A percentile compares a stretch with the other conserved stretches of the same genome.
Evolutionary conservation across 257 asterid genomes (phyloP).

Genomic region (Solanum arcanum): DNA sequence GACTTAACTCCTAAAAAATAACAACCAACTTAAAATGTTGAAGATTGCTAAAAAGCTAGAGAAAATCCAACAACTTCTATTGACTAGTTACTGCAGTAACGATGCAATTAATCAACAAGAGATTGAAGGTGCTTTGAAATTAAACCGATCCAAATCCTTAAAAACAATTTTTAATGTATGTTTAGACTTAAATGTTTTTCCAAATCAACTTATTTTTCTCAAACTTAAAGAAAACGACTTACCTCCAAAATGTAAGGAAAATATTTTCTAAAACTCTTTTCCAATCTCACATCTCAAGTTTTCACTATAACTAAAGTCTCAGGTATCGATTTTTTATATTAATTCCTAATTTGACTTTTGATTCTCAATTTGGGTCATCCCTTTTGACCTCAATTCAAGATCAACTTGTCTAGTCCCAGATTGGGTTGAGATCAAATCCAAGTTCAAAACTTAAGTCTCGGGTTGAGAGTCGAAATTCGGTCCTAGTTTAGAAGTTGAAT

Average conservation of each 20-base stretch:
- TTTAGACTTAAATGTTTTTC: too few species aligned
- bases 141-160: not conserved
- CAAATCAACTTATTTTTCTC: not conserved
- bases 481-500: not conserved
- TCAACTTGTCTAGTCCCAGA: not conserved
- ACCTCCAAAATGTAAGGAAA: not conserved
- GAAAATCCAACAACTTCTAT: too few species aligned
- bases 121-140: not conserved
- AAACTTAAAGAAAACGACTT: not conserved
- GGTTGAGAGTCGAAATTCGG: not conserved
- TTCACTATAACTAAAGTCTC: not conserved
- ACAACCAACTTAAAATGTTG: too few species aligned
- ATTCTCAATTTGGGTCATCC: not conserved
- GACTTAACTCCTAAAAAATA: too few species aligned
- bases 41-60: too few species aligned
- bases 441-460: not conserved
- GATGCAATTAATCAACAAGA: not conserved
- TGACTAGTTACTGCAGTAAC: too few species aligned
- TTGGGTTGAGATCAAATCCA: not conserved
- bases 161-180: not conserved
- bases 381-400: not conserved
- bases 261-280: not conserved
- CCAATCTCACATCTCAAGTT: not conserved
- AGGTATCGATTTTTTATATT: too few species aligned
- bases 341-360: not conserved